phyloP scores from a whole-genome alignment of 352 stramenopile genomes.

The Globisporangium middletonii region DNA sequence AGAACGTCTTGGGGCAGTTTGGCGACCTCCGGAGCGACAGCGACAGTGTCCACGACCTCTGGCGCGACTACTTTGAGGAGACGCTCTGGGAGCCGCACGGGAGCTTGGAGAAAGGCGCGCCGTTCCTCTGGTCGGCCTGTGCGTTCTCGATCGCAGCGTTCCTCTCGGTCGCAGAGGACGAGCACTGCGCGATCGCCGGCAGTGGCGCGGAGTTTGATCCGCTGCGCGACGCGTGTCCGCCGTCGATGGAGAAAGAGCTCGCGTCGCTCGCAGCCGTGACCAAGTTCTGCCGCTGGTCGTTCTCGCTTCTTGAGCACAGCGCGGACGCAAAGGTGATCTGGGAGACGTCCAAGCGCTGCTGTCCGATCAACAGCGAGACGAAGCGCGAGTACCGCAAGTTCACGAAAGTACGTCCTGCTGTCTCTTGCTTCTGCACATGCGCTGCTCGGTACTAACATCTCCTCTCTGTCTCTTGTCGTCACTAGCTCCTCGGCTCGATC shows the following conservation, averaged over 20 bases:
- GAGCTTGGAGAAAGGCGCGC: constrained; percentile 79
- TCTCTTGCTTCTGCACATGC: not conserved
- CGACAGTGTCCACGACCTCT: constrained; percentile 65
- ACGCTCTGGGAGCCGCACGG: constrained; percentile 84
- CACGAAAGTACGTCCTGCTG: constrained; percentile 47
- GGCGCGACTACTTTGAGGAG: constrained; percentile 85
- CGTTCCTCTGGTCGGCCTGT: constrained; percentile 81
- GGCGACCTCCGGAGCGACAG: constrained; percentile 45
- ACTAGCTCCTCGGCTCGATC: constrained; percentile 73
- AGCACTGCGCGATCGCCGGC: constrained; percentile 22
- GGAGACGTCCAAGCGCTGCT: constrained; percentile 83
- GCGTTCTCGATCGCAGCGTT: constrained; percentile 79
- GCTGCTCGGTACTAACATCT: not conserved
- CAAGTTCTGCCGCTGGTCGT: constrained; percentile 87
- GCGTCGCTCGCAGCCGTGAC: constrained; percentile 66
- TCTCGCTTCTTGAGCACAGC: constrained; percentile 79
- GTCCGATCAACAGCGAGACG: constrained; percentile 77
- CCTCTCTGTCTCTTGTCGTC: not conserved
- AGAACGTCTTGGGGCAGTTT: constrained; percentile 61
- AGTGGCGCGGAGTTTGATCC: constrained; percentile 36
- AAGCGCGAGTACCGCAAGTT: constrained; percentile 87
- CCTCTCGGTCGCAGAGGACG: constrained; percentile 58
- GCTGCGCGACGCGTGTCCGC: constrained; percentile 46
- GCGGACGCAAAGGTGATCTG: constrained; percentile 85
- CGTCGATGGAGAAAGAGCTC: constrained; percentile 78